Conservation (phyloP, 768 basidiomycete genomes). For the Termitomyces sp. region DNA sequence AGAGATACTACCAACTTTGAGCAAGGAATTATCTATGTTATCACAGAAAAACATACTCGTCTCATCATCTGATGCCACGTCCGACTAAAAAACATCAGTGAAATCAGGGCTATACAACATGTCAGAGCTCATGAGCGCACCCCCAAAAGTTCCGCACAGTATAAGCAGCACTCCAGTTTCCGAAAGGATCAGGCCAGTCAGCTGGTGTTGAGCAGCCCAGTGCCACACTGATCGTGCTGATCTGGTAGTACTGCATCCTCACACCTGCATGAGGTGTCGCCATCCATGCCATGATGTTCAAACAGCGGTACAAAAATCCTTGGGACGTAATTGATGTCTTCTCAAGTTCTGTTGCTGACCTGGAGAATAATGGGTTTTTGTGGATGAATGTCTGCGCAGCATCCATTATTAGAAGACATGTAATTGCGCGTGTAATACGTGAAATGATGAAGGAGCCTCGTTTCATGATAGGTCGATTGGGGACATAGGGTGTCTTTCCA, state of each 20-base stretch:
- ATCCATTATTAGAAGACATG: slow-evolving; percentile 13
- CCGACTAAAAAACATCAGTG: slow-evolving; percentile 10
- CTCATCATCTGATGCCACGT: slow-evolving; percentile 23
- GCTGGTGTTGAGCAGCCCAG: slow-evolving; percentile 12
- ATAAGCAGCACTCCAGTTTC: slow-evolving; percentile 21
- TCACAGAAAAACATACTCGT: slow-evolving; percentile 12
- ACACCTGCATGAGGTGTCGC: slow-evolving; percentile 1
- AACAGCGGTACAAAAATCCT: slow-evolving; percentile 4
- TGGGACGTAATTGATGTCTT: slow-evolving; percentile 12
- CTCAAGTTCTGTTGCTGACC: neutral
- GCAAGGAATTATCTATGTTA: neutral
- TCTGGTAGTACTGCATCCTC: slow-evolving; percentile 9
- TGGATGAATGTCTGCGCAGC: slow-evolving; percentile 15
- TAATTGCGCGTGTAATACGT: slow-evolving; percentile 7
- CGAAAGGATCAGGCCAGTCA: slow-evolving; percentile 24
- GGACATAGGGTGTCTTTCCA: neutral
- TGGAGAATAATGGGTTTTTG: slow-evolving; percentile 11
- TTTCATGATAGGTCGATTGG: neutral
- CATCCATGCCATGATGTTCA: slow-evolving; percentile 6
- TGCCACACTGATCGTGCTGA: neutral
- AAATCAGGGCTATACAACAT: neutral
- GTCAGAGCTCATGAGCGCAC: slow-evolving; percentile 12
- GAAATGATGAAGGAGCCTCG: slow-evolving; percentile 8
- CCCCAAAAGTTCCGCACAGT: slow-evolving; percentile 26
- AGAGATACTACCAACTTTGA: slow-evolving; percentile 12